A percentile compares a stretch with the other conserved stretches of the same genome.
These are phyloP conservation scores for Fusarium robinianum DNA, from an alignment of 2,329 filamentous ascomycete species.

Conservation along the genomic window DNA sequence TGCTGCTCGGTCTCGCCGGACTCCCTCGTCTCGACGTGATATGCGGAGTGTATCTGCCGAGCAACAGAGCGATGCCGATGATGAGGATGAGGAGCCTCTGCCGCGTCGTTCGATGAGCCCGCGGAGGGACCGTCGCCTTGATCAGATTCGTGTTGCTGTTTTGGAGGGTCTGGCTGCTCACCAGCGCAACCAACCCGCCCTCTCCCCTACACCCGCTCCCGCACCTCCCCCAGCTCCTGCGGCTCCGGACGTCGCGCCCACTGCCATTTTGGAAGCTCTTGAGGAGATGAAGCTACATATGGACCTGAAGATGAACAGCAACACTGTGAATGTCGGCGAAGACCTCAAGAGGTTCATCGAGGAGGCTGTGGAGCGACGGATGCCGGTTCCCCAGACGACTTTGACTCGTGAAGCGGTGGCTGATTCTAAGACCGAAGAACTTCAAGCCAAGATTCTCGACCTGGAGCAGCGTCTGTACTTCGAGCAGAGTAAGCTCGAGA, in stretches of 20 bases:
- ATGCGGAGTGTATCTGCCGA: constrained; percentile 73
- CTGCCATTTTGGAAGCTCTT: constrained; percentile 68
- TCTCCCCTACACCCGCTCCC: constrained; percentile 30
- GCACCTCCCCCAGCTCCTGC: background rate
- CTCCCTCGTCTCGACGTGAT: constrained; percentile 60
- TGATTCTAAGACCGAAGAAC: constrained; percentile 58
- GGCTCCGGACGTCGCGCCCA: constrained; percentile 31
- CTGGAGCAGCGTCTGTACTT: constrained; percentile 61
- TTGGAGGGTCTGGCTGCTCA: constrained; percentile 72
- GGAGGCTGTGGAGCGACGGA: constrained; percentile 62
- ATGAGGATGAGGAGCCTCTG: constrained; percentile 78
- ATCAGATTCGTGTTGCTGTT: constrained; percentile 77
- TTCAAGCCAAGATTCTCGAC: constrained; percentile 63
- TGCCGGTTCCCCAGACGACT: constrained; percentile 56
- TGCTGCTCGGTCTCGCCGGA: constrained; percentile 58
- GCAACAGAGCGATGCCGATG: constrained; percentile 88
- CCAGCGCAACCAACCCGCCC: constrained; percentile 48
- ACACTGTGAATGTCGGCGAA: constrained; percentile 42
- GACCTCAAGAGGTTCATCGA: constrained; percentile 67
- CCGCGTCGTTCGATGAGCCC: constrained; percentile 75
- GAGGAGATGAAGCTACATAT: constrained; percentile 62
- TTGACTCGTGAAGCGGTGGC: constrained; percentile 59
- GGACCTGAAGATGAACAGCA: no score
- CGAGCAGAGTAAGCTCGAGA: constrained; percentile 54
- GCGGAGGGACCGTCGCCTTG: constrained; percentile 74